Base-by-base conservation (phyloP, 495 filamentous ascomycete genomes). In the Daldinia concentrica region DNA sequence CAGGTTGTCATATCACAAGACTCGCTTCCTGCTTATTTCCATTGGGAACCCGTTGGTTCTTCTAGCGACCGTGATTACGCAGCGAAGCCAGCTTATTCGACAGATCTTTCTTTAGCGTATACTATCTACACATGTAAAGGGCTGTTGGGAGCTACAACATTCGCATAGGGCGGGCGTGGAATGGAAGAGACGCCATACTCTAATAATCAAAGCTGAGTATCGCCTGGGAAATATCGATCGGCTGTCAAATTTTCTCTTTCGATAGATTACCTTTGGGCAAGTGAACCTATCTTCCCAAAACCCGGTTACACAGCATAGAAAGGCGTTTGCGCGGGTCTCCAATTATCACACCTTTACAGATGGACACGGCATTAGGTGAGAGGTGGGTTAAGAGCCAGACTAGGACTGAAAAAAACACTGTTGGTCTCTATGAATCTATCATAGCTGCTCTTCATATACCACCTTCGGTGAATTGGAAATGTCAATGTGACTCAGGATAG, bases 121-220 rank as follows among this genome's bases (percentile, higher is more conserved):
- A 62, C 26, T n/a, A 19, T 30, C 17, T 26, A 30, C 27, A 17
- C 39, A 62, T 15, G 48, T 11, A 34, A 34, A 34, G 32, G 32
- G 34, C 5, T 36, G 12, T 2, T 36, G 12, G 34, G 11, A 11
- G 12, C 12, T 34, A 12, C 32, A 34, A 12, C 11, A 12, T 34
- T n/a, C n/a, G n/a, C 58, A 50, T 66, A 66, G 52, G 43, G 58
- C 58, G 9, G 54, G 37, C 52, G 64, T 60, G 57, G 58, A 56
- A 61, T 51, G 37, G 32, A 62, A 36, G 57, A 34, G 41, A 41
- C 37, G 14, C 3, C 51, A 4, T 63, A 59, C 52, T 67, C 54
- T 63, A 64, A 55, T 67, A 60, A 67, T 64, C 29, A 67, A 52
- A 59, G 24, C 5, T 65, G 41, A 66, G 39, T 43, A 62, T 45